These are phyloP conservation scores for Fusarium sp. DNA, from an alignment of 2,329 filamentous ascomycete species.

Conservation along the genomic window DNA sequence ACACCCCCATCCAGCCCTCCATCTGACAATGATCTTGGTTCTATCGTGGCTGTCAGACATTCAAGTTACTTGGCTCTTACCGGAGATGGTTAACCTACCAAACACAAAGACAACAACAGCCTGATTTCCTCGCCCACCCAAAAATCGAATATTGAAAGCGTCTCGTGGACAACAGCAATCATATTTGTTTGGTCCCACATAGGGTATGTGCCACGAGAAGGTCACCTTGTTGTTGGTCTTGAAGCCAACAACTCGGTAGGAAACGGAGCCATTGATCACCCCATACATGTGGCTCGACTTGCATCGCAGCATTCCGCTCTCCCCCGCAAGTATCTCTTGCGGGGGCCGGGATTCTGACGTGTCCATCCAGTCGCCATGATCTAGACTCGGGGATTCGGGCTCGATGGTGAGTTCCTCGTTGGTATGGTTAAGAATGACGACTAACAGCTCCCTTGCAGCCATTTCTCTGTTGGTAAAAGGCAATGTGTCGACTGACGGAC, in stretches of 20 bases:
- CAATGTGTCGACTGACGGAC: neutral
- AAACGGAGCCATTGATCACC: constrained; percentile 13
- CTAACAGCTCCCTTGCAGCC: constrained; percentile 14
- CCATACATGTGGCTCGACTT: constrained; percentile 13
- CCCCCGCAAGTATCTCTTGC: constrained; percentile 10
- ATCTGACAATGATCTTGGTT: neutral
- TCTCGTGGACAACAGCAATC: neutral
- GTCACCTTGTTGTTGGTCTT: neutral
- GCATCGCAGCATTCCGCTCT: constrained; percentile 28
- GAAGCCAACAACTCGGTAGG: constrained; percentile 11
- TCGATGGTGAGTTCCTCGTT: constrained; percentile 29
- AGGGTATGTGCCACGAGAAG: constrained; percentile 12
- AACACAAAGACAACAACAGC: constrained; percentile 17
- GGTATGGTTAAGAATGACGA: constrained; percentile 29
- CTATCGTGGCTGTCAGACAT: neutral
- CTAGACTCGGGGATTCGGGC: constrained; percentile 1
- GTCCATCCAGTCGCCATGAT: constrained; percentile 9
- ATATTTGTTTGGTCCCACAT: constrained; percentile 16
- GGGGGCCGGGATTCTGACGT: neutral
- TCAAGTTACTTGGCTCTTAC: no score
- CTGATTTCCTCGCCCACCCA: constrained; percentile 1
- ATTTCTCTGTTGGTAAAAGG: neutral
- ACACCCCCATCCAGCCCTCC: constrained; percentile 2
- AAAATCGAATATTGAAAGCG: constrained; percentile 2
- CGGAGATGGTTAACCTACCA: constrained; percentile 1